Evolutionary conservation across 2,329 filamentous ascomycete genomes (phyloP).

Genomic region (Pestalotiopsis sp.): DNA sequence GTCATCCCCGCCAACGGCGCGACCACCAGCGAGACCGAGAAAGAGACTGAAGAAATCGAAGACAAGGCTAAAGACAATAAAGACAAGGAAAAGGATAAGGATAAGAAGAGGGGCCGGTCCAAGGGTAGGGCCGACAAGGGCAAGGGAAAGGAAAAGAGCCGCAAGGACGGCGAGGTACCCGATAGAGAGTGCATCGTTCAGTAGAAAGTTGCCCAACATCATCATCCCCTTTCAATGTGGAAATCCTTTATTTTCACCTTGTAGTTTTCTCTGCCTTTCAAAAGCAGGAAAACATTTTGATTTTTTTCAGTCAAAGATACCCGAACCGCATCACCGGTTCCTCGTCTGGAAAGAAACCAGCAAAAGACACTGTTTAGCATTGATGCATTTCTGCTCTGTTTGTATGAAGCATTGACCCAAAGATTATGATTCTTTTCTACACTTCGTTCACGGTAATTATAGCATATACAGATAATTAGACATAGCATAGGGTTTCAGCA

Average conservation of each 20-base stretch:
- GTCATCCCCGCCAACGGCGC: slow-evolving; percentile 20
- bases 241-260: not conserved
- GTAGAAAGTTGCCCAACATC: slow-evolving; percentile 19
- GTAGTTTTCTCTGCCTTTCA: not conserved
- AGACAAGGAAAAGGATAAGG: slow-evolving; percentile 19
- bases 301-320: slow-evolving; percentile 21
- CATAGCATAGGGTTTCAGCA: not conserved
- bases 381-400: not conserved
- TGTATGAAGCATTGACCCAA: not conserved
- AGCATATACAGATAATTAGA: not conserved
- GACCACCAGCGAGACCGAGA: slow-evolving; percentile 22
- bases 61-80: slow-evolving; percentile 25
- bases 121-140: slow-evolving; percentile 21
- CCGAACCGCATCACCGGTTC: slow-evolving; percentile 14
- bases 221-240: not conserved
- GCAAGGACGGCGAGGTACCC: slow-evolving; percentile 27
- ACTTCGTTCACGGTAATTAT: too few species aligned
- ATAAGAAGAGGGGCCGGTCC: slow-evolving; percentile 16
- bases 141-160: slow-evolving; percentile 28
- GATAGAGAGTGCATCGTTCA: slow-evolving; percentile 36
- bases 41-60: slow-evolving; percentile 21
- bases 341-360: not conserved
- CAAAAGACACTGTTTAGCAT: not conserved
- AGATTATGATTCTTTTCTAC: too few species aligned
- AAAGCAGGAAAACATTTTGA: not conserved